phyloP scores from a whole-genome alignment of 169 alveolate genomes.

The Eimeria necatrix region DNA sequence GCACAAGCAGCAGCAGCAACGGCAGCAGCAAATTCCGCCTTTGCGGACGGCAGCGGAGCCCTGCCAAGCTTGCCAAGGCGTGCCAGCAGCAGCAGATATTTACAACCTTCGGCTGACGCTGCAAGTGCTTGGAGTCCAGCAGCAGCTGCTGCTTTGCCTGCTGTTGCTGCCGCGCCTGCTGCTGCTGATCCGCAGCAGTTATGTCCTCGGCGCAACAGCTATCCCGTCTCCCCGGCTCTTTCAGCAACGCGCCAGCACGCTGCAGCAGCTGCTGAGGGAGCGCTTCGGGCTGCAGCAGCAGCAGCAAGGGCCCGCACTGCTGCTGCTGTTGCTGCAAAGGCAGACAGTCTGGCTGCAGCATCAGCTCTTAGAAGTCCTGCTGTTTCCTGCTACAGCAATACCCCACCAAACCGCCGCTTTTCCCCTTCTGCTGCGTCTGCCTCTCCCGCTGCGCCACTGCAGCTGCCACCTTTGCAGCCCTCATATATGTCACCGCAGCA shows the following conservation, averaged over 20 bases:
- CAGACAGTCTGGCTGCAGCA: conserved; percentile 63
- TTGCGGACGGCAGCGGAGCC: background rate
- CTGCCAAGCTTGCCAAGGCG: background rate
- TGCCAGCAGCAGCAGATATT: conserved; percentile 25
- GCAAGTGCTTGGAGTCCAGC: background rate
- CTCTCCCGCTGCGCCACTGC: conserved; percentile 22
- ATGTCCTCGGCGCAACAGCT: conserved; percentile 30
- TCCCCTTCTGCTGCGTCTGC: background rate
- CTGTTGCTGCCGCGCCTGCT: conserved; percentile 15
- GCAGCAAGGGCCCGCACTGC: conserved; percentile 59
- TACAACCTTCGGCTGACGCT: background rate
- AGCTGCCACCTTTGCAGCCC: conserved; percentile 17
- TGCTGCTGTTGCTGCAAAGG: conserved; percentile 61
- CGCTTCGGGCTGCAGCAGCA: conserved; percentile 57
- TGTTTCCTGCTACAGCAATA: conserved; percentile 44
- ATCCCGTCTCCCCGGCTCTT: conserved; percentile 49
- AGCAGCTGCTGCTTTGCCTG: background rate
- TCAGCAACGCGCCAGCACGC: conserved; percentile 46
- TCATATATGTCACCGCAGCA: conserved; percentile 15
- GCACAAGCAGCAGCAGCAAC: conserved; percentile 61
- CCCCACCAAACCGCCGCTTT: background rate
- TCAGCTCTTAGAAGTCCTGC: background rate
- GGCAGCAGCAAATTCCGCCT: conserved; percentile 20
- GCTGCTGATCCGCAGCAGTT: background rate
- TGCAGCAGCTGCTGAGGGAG: conserved; percentile 63